phyloP scores from a whole-genome alignment of 2,329 filamentous ascomycete species.

The Venturia carpophila region DNA sequence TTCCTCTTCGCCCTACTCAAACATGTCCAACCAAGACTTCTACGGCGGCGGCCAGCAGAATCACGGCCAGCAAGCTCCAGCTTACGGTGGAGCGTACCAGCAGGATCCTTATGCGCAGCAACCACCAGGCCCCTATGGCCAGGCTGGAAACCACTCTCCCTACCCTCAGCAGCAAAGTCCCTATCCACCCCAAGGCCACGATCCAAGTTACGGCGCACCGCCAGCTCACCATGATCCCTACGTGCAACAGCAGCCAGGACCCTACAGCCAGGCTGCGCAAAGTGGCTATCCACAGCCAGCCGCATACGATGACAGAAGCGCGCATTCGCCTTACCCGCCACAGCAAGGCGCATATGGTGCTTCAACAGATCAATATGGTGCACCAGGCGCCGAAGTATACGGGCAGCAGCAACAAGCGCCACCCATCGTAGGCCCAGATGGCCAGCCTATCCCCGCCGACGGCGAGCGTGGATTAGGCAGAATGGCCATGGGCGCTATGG shows the following conservation, averaged over 20 bases:
- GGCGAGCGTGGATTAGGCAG: conserved; percentile 19
- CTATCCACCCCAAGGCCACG: conserved; percentile 16
- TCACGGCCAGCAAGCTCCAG: conserved; percentile 3
- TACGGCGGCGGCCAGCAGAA: conserved; percentile 10
- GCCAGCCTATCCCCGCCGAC: conserved; percentile 11
- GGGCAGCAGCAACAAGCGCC: conserved; percentile 4
- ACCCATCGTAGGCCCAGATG: conserved; percentile 2
- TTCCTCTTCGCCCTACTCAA: background rate
- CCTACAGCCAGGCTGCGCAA: conserved; percentile 5
- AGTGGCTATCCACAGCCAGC: conserved; percentile 9
- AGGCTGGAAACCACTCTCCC: conserved; percentile 14
- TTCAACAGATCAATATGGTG: conserved; percentile 1
- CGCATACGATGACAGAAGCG: conserved; percentile 9
- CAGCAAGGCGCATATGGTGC: conserved; percentile 13
- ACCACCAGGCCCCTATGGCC: background rate
- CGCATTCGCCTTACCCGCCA: conserved; percentile 5
- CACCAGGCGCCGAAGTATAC: background rate
- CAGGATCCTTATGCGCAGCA: conserved; percentile 16
- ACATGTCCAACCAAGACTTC: conserved; percentile 19
- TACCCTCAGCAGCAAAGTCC: conserved; percentile 16
- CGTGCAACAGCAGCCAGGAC: conserved; percentile 7
- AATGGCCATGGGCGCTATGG: conserved; percentile 16
- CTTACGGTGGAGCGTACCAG: background rate
- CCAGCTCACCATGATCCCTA: conserved; percentile 7
- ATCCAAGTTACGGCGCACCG: conserved; percentile 16